These are phyloP conservation scores for Uromyces viciae-fabae DNA, from an alignment of 1,284 basidiomycete genomes.

Conservation along the genomic window DNA sequence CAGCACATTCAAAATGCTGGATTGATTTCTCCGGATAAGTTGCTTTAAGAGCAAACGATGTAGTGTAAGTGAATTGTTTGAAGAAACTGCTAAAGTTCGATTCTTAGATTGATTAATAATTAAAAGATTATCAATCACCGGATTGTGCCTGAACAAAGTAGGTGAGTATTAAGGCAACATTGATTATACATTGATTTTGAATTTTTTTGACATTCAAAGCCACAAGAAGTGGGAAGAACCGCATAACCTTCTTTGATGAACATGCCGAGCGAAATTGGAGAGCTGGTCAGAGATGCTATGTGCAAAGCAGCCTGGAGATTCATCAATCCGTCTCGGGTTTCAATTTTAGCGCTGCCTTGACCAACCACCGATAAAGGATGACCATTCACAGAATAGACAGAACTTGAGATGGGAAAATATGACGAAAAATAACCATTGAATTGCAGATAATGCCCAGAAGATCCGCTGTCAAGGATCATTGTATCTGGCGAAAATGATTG, in stretches of 20 bases:
- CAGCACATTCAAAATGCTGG: not conserved
- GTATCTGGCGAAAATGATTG: not conserved
- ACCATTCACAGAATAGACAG: not conserved
- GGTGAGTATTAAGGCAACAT: not conserved
- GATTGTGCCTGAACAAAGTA: not conserved
- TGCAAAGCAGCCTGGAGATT: too few species aligned
- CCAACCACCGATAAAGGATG: not conserved
- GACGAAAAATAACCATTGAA: not conserved
- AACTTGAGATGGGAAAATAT: not conserved
- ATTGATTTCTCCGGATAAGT: not conserved
- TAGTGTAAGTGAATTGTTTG: not conserved
- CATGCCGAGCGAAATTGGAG: not conserved
- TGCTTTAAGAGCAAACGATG: not conserved
- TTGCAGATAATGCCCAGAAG: not conserved
- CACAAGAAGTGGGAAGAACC: not conserved
- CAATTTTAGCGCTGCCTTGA: not conserved
- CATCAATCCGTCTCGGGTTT: not conserved
- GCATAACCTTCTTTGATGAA: not conserved
- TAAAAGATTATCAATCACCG: not conserved
- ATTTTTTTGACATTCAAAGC: too few species aligned
- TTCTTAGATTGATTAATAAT: not conserved
- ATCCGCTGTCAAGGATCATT: not conserved
- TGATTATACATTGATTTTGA: too few species aligned
- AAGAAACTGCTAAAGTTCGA: not conserved
- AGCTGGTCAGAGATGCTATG: not conserved